phyloP scores from a whole-genome alignment of 441 rosid species.

The Populus hybrid region DNA sequence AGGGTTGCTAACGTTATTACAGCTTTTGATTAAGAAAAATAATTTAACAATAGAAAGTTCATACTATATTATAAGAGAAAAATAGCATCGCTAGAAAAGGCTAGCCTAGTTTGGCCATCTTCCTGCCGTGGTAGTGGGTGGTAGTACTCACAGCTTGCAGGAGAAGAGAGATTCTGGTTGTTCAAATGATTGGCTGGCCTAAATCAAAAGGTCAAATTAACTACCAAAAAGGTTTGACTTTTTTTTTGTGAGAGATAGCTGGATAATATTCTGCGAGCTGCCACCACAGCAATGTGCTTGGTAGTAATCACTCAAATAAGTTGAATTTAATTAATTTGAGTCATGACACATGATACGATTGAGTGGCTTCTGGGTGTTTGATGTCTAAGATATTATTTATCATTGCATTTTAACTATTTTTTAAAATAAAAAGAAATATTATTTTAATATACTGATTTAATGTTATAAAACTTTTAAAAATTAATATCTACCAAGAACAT shows the following conservation, averaged over 20 bases:
- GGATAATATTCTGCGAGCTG: constrained; percentile 17
- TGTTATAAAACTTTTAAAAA: too few species aligned
- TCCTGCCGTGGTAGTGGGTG: neutral
- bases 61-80: too few species aligned
- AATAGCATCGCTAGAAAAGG: too few species aligned
- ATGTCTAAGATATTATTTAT: too few species aligned
- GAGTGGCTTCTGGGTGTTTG: neutral
- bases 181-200: constrained; percentile 24
- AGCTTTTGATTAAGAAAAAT: too few species aligned
- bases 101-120: neutral
- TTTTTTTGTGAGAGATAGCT: constrained; percentile 15
- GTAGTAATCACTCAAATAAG: neutral
- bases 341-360: neutral
- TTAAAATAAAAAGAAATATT: too few species aligned
- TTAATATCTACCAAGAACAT: too few species aligned
- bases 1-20: too few species aligned
- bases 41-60: neutral
- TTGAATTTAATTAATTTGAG: neutral
- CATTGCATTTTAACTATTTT: too few species aligned
- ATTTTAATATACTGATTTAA: too few species aligned
- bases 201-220: constrained; percentile 19
- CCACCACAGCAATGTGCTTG: neutral
- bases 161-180: neutral
- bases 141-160: neutral
- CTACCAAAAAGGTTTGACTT: constrained; percentile 25